phyloP scores from a whole-genome alignment of 1,139 yeast genomes.

The Magnusiomyces clavatus region DNA sequence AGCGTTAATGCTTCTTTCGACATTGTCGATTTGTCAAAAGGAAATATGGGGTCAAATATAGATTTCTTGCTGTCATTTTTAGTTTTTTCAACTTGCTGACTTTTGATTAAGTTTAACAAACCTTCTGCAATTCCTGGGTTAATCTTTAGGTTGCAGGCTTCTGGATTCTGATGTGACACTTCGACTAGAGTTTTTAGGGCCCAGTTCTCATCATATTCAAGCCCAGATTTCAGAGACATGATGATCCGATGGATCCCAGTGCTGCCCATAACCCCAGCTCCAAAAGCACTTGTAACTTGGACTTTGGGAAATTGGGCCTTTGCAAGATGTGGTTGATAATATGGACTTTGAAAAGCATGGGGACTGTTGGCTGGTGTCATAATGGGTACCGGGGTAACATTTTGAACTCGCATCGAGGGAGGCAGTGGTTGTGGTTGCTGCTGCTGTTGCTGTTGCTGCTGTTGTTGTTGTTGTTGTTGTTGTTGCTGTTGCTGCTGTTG shows the following conservation, averaged over 20 bases:
- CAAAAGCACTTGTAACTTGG: constrained; percentile 15
- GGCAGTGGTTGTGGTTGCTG: not conserved
- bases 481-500: constrained; percentile 4
- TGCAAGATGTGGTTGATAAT: constrained; percentile 8
- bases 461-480: constrained; percentile 5
- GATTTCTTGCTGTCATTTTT: not conserved
- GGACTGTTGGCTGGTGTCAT: constrained; percentile 32
- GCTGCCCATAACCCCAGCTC: constrained; percentile 27
- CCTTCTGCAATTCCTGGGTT: not conserved
- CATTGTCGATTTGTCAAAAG: constrained; percentile 14
- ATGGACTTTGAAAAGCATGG: constrained; percentile 26
- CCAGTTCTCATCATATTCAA: constrained; percentile 57
- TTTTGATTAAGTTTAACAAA: not conserved
- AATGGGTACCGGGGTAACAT: constrained; percentile 28
- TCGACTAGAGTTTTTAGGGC: constrained; percentile 54
- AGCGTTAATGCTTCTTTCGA: constrained; percentile 26
- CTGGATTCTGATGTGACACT: constrained; percentile 32
- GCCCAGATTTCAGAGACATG: constrained; percentile 55
- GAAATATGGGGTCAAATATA: constrained; percentile 25
- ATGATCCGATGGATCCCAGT: constrained; percentile 45
- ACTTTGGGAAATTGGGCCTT: no score
- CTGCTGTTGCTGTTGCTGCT: constrained; percentile 2
- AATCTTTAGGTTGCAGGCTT: not conserved
- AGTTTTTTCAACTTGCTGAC: not conserved
- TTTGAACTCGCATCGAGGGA: constrained; percentile 6